Conservation (phyloP, 148 eudicot species). For the Silene latifolia region DNA sequence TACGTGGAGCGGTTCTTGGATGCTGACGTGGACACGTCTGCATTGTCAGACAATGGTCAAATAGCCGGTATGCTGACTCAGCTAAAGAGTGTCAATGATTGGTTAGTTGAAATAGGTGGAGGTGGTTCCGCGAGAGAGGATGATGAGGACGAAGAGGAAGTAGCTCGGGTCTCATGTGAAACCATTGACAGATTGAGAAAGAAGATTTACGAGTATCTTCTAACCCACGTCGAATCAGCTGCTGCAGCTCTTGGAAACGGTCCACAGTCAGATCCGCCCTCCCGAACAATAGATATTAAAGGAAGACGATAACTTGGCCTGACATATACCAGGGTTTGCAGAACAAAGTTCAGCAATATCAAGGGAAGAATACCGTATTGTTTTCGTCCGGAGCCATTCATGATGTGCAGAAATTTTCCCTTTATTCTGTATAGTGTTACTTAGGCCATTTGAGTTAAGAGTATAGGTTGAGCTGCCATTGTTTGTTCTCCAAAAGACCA, state of each 20-base stretch:
- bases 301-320: constrained; percentile 37
- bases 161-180: constrained; percentile 39
- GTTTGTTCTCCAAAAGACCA: neutral
- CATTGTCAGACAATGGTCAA: constrained; percentile 73
- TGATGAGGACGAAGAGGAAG: constrained; percentile 41
- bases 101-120: constrained; percentile 70
- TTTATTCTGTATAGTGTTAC: constrained; percentile 22
- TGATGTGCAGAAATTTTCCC: constrained; percentile 15
- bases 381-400: neutral
- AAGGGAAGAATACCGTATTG: constrained; percentile 1
- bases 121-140: constrained; percentile 20
- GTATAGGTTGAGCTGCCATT: constrained; percentile 11
- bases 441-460: constrained; percentile 11
- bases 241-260: constrained; percentile 88
- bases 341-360: constrained; percentile 14
- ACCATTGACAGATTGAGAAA: constrained; percentile 78
- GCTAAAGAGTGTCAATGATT: constrained; percentile 87
- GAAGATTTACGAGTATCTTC: constrained; percentile 92
- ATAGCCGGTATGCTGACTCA: constrained; percentile 89
- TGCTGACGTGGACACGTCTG: constrained; percentile 57
- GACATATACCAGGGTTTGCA: neutral
- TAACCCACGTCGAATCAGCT: constrained; percentile 93
- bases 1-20: constrained; percentile 84
- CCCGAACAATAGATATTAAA: constrained; percentile 38
- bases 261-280: constrained; percentile 37